Evolutionary conservation across 371 early-diverging fungal genomes (phyloP).

Genomic region (Saksenaea vasiformis): DNA sequence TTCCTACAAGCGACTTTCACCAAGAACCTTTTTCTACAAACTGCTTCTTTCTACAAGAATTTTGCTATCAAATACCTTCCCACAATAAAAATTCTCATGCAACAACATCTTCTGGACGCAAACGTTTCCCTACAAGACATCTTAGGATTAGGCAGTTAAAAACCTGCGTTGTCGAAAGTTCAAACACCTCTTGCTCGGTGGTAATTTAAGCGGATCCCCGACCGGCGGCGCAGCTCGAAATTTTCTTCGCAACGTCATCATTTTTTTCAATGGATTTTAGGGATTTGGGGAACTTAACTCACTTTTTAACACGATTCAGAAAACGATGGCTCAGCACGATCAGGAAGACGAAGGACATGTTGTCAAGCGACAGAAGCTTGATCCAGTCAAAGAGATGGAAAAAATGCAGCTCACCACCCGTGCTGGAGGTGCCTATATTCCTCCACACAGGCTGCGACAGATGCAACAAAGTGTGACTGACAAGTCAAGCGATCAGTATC

Average conservation of each 20-base stretch:
- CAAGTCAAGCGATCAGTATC: slow-evolving; percentile 71
- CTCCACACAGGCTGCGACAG: slow-evolving; percentile 83
- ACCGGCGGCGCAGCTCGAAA: too few species aligned
- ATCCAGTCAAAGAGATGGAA: slow-evolving; percentile 30
- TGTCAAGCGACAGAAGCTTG: slow-evolving; percentile 16
- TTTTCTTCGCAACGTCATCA: not conserved
- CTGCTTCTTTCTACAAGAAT: too few species aligned
- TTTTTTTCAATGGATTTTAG: not conserved
- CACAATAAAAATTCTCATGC: too few species aligned
- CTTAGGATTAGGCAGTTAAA: too few species aligned
- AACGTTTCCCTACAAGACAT: too few species aligned
- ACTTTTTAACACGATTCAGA: not conserved
- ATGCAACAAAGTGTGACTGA: slow-evolving; percentile 86
- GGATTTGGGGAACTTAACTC: not conserved
- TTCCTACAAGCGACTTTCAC: too few species aligned
- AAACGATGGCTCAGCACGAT: slow-evolving; percentile 6
- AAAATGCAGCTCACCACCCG: slow-evolving; percentile 41
- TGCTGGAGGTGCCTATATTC: slow-evolving; percentile 89
- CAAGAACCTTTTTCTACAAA: too few species aligned
- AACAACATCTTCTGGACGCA: too few species aligned
- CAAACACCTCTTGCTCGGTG: too few species aligned
- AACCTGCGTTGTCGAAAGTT: too few species aligned
- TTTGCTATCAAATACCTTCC: too few species aligned
- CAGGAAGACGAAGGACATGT: slow-evolving; percentile 5
- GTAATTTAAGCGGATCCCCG: too few species aligned